Percentiles rank a stretch among this genome's conserved stretches.
Conservation (phyloP, 345 rosid species). For the Nephelium lappaceum region DNA sequence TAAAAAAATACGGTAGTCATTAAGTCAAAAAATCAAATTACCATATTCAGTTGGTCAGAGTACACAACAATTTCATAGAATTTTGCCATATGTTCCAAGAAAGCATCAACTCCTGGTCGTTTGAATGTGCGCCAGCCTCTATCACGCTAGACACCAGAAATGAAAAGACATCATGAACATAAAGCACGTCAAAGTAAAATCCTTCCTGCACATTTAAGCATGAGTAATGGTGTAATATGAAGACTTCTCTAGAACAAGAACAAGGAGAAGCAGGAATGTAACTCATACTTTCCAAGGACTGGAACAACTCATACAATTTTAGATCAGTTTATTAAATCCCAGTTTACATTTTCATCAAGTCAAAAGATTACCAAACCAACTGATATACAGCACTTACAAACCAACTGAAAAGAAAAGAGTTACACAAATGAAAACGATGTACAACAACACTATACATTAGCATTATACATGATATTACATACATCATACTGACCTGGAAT, state of each 20-base stretch:
- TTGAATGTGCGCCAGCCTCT: slow-evolving; percentile 99
- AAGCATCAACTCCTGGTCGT: slow-evolving; percentile 95
- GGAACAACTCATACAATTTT: neutral
- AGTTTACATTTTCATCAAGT: neutral
- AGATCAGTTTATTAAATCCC: neutral
- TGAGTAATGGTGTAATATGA: neutral
- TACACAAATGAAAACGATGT: neutral
- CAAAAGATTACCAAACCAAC: neutral
- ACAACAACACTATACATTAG: neutral
- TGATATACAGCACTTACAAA: neutral
- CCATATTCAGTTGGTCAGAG: slow-evolving; percentile 87
- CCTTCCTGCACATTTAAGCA: neutral
- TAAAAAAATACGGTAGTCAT: neutral
- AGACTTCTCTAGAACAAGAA: neutral
- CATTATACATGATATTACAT: neutral
- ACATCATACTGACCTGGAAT: neutral
- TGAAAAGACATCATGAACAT: slow-evolving; percentile 4
- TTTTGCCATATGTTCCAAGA: slow-evolving; percentile 86
- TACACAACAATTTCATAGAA: slow-evolving; percentile 85
- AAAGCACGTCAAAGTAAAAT: slow-evolving; percentile 14
- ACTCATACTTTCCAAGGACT: neutral
- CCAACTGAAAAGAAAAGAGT: neutral
- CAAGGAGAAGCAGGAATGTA: neutral
- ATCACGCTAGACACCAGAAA: slow-evolving; percentile 59
- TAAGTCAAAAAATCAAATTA: slow-evolving; percentile 30